Evolutionary conservation across 1,284 basidiomycete species (phyloP).

Genomic region (Pseudozyma sp.): DNA sequence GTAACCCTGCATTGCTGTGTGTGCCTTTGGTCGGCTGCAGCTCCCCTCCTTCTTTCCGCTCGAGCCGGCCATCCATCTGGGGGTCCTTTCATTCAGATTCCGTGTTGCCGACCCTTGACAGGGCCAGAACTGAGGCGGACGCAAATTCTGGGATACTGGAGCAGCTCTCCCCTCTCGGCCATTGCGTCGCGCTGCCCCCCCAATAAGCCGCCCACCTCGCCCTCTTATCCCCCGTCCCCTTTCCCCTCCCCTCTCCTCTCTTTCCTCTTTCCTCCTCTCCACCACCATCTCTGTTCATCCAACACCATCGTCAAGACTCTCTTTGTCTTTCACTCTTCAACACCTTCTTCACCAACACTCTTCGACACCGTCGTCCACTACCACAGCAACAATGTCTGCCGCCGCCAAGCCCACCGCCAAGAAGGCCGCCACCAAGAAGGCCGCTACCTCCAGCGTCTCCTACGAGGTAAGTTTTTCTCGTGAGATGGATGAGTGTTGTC

Average conservation of each 20-base stretch:
- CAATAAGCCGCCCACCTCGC: conserved; percentile 9
- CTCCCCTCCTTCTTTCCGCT: conserved; percentile 2
- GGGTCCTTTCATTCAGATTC: neutral
- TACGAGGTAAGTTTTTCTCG: conserved; percentile 53
- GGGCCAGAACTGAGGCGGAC: neutral
- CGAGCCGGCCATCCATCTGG: conserved; percentile 1
- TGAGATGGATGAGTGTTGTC: too few relatives aligned
- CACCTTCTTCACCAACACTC: conserved; percentile 23
- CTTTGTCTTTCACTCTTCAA: conserved; percentile 18
- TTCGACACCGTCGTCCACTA: conserved; percentile 38
- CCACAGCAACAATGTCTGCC: conserved; percentile 48
- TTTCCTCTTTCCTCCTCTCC: conserved; percentile 37
- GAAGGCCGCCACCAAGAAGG: conserved; percentile 61
- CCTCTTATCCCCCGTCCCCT: conserved; percentile 2
- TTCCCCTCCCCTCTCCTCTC: conserved; percentile 11
- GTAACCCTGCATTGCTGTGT: neutral
- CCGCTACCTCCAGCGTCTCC: conserved; percentile 45
- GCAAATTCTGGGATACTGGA: conserved; percentile 19
- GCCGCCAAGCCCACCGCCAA: conserved; percentile 55
- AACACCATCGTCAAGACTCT: conserved; percentile 18
- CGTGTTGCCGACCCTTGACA: neutral
- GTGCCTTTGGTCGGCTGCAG: conserved; percentile 1
- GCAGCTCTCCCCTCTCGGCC: conserved; percentile 1
- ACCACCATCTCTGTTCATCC: conserved; percentile 31
- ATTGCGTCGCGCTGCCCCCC: conserved; percentile 1